Base-by-base conservation (phyloP, 257 asterid species). In the Ligustrum vulgare region DNA sequence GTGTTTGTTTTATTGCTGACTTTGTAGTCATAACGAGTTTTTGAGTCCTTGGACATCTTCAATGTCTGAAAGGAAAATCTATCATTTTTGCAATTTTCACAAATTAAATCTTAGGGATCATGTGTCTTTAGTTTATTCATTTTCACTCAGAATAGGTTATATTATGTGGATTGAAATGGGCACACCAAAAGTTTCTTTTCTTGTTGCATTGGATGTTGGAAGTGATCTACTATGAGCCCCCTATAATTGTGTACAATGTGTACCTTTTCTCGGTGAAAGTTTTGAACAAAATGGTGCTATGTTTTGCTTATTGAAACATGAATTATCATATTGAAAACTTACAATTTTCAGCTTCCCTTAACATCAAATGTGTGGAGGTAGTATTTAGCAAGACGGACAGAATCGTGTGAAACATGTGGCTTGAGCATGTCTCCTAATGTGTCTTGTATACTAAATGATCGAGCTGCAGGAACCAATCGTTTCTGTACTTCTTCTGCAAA, bases 141-240 rank as follows among this genome's bases (percentile, higher is more conserved):
- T 34, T 60, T 75, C 33, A 5, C 69, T 64, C 13, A 72, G 67
- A 83, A 67, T 90, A 92, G 98, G 98, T 86, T 92, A 67, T 92
- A 92, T 83, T 66, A 90, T 87, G 77, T 92, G 97, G 96, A 85
- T 92, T 79, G 98, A 90, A 82, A 80, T 92, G 64, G 98, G 97
- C 74, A 89, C 96, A 5, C 98, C 97, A 9, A 84, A 82, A 79
- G 88, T 83, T 78, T 85, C 98, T 69, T 92, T 90, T 81, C 98
- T 92, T 32, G 91, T 91, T 66, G 98, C 94, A 0, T 72, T 92
- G 82, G 97, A 93, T 87, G 92, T 92, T 76, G 97, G 96, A 76
- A 93, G 98, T 74, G 97, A 93, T 86, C 87, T 93, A 67, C 88
- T 91, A 31, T 93, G 98, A 97, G 89, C 91, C 78, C 98, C 98